These are phyloP conservation scores for Rhizophora mangle DNA, from an alignment of 345 rosid species.

Conservation along the genomic window DNA sequence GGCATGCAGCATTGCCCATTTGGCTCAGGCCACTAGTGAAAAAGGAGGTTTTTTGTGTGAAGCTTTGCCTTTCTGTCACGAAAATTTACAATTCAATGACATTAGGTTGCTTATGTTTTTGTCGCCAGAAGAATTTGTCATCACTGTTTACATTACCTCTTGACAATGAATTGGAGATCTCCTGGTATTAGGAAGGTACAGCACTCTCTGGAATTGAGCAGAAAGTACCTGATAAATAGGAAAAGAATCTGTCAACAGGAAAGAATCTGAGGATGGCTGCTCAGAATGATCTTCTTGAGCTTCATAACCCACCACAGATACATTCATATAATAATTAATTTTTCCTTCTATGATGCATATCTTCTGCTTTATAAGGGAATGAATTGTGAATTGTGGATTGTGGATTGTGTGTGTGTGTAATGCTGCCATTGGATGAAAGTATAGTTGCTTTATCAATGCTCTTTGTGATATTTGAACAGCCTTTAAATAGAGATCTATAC, in stretches of 20 bases:
- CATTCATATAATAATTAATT: background rate
- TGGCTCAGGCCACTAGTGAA: too few species aligned
- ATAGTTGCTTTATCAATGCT: background rate
- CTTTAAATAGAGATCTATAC: slow-evolving; percentile 62
- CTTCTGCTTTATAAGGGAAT: background rate
- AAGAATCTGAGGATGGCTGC: too few species aligned
- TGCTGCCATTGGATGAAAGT: slow-evolving; percentile 4
- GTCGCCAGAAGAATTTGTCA: background rate
- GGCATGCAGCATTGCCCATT: too few species aligned
- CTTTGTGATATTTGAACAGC: slow-evolving; percentile 43
- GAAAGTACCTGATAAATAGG: background rate
- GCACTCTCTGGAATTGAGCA: background rate
- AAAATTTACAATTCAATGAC: too few species aligned
- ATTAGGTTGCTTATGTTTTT: too few species aligned
- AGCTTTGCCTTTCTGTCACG: too few species aligned
- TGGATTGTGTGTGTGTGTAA: too few species aligned
- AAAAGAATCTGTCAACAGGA: too few species aligned
- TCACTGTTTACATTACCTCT: background rate
- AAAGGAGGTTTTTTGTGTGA: too few species aligned
- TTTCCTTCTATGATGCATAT: background rate
- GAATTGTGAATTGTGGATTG: background rate
- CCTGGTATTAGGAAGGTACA: background rate
- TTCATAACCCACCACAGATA: too few species aligned
- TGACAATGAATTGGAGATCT: background rate
- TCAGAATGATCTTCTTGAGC: too few species aligned